phyloP scores from a whole-genome alignment of 2,329 filamentous ascomycete genomes.

The Penicillium griseofulvum region DNA sequence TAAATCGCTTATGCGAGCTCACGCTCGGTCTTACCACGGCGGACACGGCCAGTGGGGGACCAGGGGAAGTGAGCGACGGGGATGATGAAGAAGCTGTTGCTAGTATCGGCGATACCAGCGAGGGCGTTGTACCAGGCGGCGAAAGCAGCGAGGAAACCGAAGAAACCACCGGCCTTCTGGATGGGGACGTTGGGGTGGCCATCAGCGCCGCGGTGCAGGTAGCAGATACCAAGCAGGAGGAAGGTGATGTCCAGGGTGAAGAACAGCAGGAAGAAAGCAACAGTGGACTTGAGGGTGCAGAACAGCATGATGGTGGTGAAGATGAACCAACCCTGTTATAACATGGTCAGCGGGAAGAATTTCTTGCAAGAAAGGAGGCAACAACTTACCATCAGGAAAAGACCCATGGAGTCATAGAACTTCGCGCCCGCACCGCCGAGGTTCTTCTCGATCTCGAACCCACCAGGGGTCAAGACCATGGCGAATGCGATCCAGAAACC shows the following conservation, averaged over 20 bases:
- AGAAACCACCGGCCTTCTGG: slow-evolving; percentile 70
- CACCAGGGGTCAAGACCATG: slow-evolving; percentile 67
- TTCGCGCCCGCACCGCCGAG: slow-evolving; percentile 30
- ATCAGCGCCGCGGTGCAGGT: slow-evolving; percentile 54
- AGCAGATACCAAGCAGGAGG: slow-evolving; percentile 66
- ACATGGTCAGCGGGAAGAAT: slow-evolving; percentile 6
- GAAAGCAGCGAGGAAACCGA: slow-evolving; percentile 78
- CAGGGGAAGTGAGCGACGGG: slow-evolving; percentile 94
- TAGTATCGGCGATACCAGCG: slow-evolving; percentile 71
- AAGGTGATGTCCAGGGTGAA: slow-evolving; percentile 74
- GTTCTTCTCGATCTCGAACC: slow-evolving; percentile 57
- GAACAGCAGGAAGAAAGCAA: slow-evolving; percentile 77
- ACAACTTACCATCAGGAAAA: slow-evolving; percentile 63
- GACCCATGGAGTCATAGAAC: slow-evolving; percentile 63
- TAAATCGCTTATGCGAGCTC: slow-evolving; percentile 33
- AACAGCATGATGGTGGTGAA: slow-evolving; percentile 74
- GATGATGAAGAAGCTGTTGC: slow-evolving; percentile 82
- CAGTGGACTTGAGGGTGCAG: slow-evolving; percentile 71
- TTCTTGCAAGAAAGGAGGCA: not conserved
- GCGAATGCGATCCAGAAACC: slow-evolving; percentile 79
- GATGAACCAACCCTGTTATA: slow-evolving; percentile 68
- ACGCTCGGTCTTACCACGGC: slow-evolving; percentile 55
- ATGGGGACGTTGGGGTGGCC: slow-evolving; percentile 48
- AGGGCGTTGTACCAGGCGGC: slow-evolving; percentile 84
- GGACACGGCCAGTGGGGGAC: slow-evolving; percentile 72